A percentile compares a stretch with the other conserved stretches of the same genome.
These are phyloP conservation scores for Sugiyamaella valdiviana DNA, from an alignment of 805 yeast genomes.

Conservation along the genomic window DNA sequence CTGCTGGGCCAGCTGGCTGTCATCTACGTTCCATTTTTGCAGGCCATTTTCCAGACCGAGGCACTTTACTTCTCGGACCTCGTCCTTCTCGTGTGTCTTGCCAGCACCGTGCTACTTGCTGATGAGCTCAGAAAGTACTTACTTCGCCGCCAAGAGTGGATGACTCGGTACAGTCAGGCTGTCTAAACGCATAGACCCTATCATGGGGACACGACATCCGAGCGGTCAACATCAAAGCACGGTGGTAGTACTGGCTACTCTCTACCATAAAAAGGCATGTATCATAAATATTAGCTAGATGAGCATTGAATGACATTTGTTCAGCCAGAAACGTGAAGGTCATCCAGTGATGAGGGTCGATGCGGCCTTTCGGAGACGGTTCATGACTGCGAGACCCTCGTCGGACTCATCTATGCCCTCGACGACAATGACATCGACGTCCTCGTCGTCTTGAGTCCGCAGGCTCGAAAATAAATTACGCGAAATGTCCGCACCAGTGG, in stretches of 20 bases:
- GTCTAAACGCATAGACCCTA: slow-evolving; percentile 16
- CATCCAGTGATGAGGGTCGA: slow-evolving; percentile 35
- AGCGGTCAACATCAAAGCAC: no score
- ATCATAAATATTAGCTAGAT: neutral
- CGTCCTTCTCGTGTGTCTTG: slow-evolving; percentile 50
- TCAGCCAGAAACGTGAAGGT: neutral
- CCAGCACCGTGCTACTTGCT: slow-evolving; percentile 77
- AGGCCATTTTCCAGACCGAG: slow-evolving; percentile 89
- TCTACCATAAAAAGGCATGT: slow-evolving; percentile 1
- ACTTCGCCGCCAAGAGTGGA: slow-evolving; percentile 23
- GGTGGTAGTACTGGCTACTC: no score
- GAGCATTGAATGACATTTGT: neutral
- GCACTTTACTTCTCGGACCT: slow-evolving; percentile 70
- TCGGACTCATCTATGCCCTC: slow-evolving; percentile 72
- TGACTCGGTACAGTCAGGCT: slow-evolving; percentile 19
- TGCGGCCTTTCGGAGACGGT: slow-evolving; percentile 82
- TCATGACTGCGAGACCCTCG: slow-evolving; percentile 94
- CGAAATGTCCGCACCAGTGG: slow-evolving; percentile 56
- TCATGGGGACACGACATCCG: no score
- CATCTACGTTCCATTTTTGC: slow-evolving; percentile 89
- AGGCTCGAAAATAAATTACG: slow-evolving; percentile 65
- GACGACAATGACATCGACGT: slow-evolving; percentile 66
- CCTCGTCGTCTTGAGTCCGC: slow-evolving; percentile 64
- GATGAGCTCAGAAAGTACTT: slow-evolving; percentile 73
- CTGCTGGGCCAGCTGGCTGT: slow-evolving; percentile 88